phyloP scores from a whole-genome alignment of 2,329 filamentous ascomycete genomes.

The Botrytis byssoidea region DNA sequence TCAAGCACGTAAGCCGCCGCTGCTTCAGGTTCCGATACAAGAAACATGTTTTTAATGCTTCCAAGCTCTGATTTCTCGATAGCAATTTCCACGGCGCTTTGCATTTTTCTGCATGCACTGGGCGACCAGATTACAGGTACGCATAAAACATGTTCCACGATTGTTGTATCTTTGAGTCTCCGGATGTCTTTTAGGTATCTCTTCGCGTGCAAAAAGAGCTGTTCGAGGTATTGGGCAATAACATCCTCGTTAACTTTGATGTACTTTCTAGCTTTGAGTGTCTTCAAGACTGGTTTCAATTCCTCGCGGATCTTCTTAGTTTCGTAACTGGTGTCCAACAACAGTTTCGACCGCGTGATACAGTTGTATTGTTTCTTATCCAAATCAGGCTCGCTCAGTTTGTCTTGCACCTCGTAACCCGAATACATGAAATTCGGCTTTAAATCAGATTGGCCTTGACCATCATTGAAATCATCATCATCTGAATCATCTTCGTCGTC shows the following conservation, averaged over 20 bases:
- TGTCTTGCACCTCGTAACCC: constrained; percentile 24
- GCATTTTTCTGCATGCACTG: constrained; percentile 27
- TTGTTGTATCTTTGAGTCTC: neutral
- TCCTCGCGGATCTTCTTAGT: constrained; percentile 24
- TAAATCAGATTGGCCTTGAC: neutral
- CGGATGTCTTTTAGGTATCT: neutral
- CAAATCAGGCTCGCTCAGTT: constrained; percentile 13
- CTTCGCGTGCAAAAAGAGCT: constrained; percentile 26
- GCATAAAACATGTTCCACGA: constrained; percentile 25
- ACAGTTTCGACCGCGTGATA: constrained; percentile 24
- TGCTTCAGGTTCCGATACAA: constrained; percentile 30
- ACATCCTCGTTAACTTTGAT: constrained; percentile 24
- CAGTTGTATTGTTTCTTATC: constrained; percentile 21
- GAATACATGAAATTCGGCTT: constrained; percentile 11
- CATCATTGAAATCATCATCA: too few relatives aligned
- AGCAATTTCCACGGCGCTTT: constrained; percentile 23
- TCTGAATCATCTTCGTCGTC: neutral
- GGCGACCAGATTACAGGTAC: constrained; percentile 26
- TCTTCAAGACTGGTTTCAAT: constrained; percentile 15
- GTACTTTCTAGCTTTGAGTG: constrained; percentile 5
- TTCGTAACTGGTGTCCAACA: constrained; percentile 24
- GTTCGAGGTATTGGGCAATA: constrained; percentile 25
- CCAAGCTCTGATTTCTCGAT: constrained; percentile 21
- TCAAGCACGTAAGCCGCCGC: constrained; percentile 18
- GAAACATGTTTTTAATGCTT: constrained; percentile 31